Conservation (phyloP, 495 filamentous ascomycete genomes). For the Extremus antarcticus region DNA sequence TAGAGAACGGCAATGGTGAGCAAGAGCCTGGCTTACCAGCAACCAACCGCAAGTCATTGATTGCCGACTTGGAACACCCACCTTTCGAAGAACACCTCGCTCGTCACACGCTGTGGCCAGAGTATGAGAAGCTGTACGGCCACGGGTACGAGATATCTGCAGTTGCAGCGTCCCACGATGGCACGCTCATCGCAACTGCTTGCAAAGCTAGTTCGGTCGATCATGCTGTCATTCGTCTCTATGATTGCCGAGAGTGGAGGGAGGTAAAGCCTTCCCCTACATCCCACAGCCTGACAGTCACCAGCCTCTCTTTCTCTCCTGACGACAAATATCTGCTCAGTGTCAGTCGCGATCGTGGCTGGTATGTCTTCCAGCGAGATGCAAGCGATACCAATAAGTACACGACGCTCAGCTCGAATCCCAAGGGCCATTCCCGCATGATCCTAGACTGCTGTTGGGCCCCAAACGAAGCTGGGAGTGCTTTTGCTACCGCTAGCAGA, state of each 20-base stretch:
- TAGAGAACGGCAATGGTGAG: slow-evolving; percentile 17
- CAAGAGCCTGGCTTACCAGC: slow-evolving; percentile 19
- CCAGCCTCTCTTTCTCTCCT: slow-evolving; percentile 61
- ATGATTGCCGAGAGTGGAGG: slow-evolving; percentile 74
- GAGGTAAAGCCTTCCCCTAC: slow-evolving; percentile 73
- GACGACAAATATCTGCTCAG: slow-evolving; percentile 69
- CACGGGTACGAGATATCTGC: slow-evolving; percentile 98
- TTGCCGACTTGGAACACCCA: slow-evolving; percentile 46
- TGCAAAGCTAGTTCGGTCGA: slow-evolving; percentile 86
- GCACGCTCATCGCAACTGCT: slow-evolving; percentile 72
- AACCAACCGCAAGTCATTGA: neutral
- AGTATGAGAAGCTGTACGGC: slow-evolving; percentile 92
- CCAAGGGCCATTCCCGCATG: slow-evolving; percentile 84
- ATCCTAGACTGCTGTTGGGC: slow-evolving; percentile 79
- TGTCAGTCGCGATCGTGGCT: slow-evolving; percentile 83
- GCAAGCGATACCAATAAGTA: slow-evolving; percentile 36
- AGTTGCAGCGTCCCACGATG: slow-evolving; percentile 67
- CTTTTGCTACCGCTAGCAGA: slow-evolving; percentile 79
- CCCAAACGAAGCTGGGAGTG: slow-evolving; percentile 32
- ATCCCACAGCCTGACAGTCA: slow-evolving; percentile 77
- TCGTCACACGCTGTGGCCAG: slow-evolving; percentile 88
- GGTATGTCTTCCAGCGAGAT: slow-evolving; percentile 61
- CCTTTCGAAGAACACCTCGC: slow-evolving; percentile 83
- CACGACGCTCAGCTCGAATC: slow-evolving; percentile 47
- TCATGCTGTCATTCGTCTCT: slow-evolving; percentile 87